A percentile compares a stretch with the other conserved stretches of the same genome.
phyloP scores from a whole-genome alignment of 1,139 yeast genomes.

The Kodamaea alishanica region DNA sequence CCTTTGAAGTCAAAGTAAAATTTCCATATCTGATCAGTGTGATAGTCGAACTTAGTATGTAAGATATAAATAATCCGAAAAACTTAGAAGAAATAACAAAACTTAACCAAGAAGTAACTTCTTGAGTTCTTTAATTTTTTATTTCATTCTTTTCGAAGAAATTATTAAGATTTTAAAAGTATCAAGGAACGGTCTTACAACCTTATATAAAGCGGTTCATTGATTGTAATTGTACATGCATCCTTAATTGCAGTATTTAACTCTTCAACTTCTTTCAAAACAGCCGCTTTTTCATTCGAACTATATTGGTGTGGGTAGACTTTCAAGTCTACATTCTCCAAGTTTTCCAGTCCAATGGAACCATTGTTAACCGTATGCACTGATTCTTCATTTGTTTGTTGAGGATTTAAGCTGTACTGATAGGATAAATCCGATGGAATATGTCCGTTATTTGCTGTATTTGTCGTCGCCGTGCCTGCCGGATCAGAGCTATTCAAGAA shows the following conservation, averaged over 20 bases:
- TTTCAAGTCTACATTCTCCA: constrained; percentile 2
- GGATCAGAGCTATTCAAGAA: constrained; percentile 24
- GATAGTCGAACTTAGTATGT: too few relatives aligned
- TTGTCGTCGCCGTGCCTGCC: neutral
- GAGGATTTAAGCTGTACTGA: constrained; percentile 9
- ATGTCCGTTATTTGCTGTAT: constrained; percentile 3
- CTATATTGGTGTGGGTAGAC: constrained; percentile 12
- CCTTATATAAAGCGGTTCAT: constrained; percentile 30
- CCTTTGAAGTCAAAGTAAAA: too few relatives aligned
- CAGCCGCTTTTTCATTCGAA: constrained; percentile 19
- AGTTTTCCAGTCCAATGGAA: constrained; percentile 4
- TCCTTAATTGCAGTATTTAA: constrained; percentile 22
- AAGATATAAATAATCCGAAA: too few relatives aligned
- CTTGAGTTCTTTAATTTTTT: neutral
- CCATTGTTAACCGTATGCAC: neutral
- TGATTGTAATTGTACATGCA: constrained; percentile 20
- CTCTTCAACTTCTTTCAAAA: constrained; percentile 18
- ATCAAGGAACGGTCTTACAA: constrained; percentile 9
- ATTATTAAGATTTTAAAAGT: neutral
- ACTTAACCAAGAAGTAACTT: neutral
- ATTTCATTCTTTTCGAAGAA: neutral
- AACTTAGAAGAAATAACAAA: too few relatives aligned
- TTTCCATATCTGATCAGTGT: too few relatives aligned
- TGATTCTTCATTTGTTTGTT: constrained; percentile 9
- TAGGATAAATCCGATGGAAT: constrained; percentile 1